Base-by-base conservation (phyloP, 202 grass and related monocot genomes). In the Carex sylvatica region DNA sequence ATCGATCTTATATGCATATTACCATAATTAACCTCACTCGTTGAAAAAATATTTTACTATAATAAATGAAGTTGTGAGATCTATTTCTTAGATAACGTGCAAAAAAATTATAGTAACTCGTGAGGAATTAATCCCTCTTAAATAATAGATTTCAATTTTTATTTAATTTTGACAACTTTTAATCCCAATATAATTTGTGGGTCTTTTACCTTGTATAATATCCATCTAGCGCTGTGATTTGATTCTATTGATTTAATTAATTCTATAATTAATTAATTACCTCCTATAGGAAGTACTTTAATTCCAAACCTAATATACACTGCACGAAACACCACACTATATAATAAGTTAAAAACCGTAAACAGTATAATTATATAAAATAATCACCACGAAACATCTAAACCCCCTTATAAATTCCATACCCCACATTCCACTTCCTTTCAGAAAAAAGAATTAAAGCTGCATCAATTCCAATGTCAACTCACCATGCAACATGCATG, bases 341-440 rank as follows among this genome's bases (percentile, higher is more conserved):
- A 65, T 23, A 22, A 22, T 53, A 35, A 35, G 33, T 35, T 35
- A 35, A 35, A 3, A 30, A 15, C 38, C 40, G 14, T 23, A 42
- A 66, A 47, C 2, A 81, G 44, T n/a, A 66, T 44, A 66, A 66
- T 33, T 2, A 9, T 53, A 56, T 77, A 77, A 68, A 70, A 70
- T 67, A 69, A 52, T 51, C 62, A 82, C 3, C 9, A 13, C 2
- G 52, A 77, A 59, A 77, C 74, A 77, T 82, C 42, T 82, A 82
- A 82, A 82, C 80, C 80, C 80, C 47, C 61, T 79, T 82, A 82
- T 82, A 82, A 82, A 82, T 82, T 82, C 80, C 80, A 70, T 82
- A 67, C 59, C 62, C 80, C 62, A 69, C 63, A 82, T 80, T 82
- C 62, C 79, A 82, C 46, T 82, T 70, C 53, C 55, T 79, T 20